These are phyloP conservation scores for Phanerochaete sordida DNA, from an alignment of 768 basidiomycete genomes.

Conservation along the genomic window DNA sequence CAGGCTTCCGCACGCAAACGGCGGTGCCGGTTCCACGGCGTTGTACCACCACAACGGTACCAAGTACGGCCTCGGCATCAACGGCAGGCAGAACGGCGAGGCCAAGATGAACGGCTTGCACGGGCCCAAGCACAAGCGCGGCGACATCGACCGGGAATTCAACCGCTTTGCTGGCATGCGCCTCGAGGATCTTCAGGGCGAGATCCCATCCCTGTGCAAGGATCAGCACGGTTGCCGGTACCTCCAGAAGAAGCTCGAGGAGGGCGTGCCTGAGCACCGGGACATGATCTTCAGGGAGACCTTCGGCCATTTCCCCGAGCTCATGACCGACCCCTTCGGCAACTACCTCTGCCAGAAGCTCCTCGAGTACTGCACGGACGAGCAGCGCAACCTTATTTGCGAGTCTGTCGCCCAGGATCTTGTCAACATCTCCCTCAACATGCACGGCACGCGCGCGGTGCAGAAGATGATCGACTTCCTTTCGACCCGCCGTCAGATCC, in stretches of 20 bases:
- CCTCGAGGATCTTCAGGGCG: conserved; percentile 92
- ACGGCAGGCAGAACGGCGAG: conserved; percentile 53
- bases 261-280: conserved; percentile 90
- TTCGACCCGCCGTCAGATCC: conserved; percentile 93
- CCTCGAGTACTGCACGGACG: conserved; percentile 94
- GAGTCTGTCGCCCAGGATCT: conserved; percentile 97
- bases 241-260: conserved; percentile 98
- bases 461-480: conserved; percentile 99
- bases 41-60: conserved; percentile 75
- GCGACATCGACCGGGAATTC: conserved; percentile 90
- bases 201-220: conserved; percentile 92
- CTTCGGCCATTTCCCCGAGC: conserved; percentile 93
- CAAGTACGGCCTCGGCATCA: conserved; percentile 69
- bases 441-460: conserved; percentile 99
- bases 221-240: conserved; percentile 99
- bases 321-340: conserved; percentile 99
- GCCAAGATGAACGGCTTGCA: conserved; percentile 87
- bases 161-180: conserved; percentile 97
- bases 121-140: conserved; percentile 92
- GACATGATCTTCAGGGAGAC: conserved; percentile 99
- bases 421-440: conserved; percentile 97
- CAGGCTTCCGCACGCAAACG: conserved; percentile 34
- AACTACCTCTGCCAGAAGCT: conserved; percentile 99
- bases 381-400: conserved; percentile 94
- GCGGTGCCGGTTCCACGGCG: conserved; percentile 63